Conservation (phyloP, 2,329 filamentous ascomycete genomes). For the Fusarium verticillioides region DNA sequence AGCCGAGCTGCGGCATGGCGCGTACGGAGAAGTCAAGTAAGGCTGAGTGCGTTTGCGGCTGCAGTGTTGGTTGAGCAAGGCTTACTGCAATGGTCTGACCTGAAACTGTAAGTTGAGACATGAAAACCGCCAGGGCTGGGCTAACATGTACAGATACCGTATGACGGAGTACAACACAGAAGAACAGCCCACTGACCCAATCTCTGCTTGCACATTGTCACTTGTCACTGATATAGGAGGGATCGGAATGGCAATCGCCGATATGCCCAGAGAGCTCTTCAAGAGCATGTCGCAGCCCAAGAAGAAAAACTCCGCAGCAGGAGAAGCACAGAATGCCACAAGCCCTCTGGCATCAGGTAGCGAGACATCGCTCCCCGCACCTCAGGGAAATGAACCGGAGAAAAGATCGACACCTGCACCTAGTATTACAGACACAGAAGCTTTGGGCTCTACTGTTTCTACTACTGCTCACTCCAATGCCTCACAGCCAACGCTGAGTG, state of each 20-base stretch:
- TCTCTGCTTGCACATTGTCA: constrained; percentile 80
- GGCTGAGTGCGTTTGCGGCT: constrained; percentile 78
- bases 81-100: constrained; percentile 72
- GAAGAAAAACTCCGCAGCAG: constrained; percentile 8
- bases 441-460: not conserved
- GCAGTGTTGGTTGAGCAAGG: constrained; percentile 73
- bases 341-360: constrained; percentile 11
- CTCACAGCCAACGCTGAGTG: constrained; percentile 38
- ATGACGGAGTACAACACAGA: constrained; percentile 78
- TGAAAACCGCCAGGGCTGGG: not conserved
- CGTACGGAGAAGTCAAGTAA: constrained; percentile 73
- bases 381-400: constrained; percentile 11
- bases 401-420: constrained; percentile 3
- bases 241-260: constrained; percentile 84
- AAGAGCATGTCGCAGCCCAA: constrained; percentile 49
- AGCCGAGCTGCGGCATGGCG: constrained; percentile 79
- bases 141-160: constrained; percentile 56
- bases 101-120: constrained; percentile 71
- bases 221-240: constrained; percentile 84
- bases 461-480: constrained; percentile 32
- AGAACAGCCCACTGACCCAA: constrained; percentile 81
- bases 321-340: constrained; percentile 1
- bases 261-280: constrained; percentile 71
- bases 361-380: constrained; percentile 2
- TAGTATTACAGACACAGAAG: constrained; percentile 19